A percentile compares a stretch with the other conserved stretches of the same genome.
These are phyloP conservation scores for Limnomonas spitsbergensis DNA, from an alignment of 139 green algal genomes.

Conservation along the genomic window DNA sequence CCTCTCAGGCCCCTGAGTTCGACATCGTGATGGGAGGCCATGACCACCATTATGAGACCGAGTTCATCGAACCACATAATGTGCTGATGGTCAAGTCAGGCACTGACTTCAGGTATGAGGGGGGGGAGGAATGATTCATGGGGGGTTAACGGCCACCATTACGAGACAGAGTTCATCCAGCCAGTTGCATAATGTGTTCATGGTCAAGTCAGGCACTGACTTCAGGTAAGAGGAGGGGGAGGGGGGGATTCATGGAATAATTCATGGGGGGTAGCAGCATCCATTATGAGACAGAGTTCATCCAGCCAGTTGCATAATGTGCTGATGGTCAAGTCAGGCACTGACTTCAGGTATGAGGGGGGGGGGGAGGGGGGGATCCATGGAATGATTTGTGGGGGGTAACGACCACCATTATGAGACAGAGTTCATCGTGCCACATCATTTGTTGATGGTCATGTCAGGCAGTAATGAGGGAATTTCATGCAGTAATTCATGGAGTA, in stretches of 20 bases:
- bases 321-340: constrained; percentile 70
- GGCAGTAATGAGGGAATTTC: too few species aligned
- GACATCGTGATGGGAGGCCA: constrained; percentile 75
- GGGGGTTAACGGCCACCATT: constrained; percentile 79
- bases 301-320: constrained; percentile 55
- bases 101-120: constrained; percentile 37
- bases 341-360: constrained; percentile 27
- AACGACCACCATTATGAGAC: constrained; percentile 74
- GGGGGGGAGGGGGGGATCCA: too few species aligned
- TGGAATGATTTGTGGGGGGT: constrained; percentile 72
- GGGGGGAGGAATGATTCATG: too few species aligned
- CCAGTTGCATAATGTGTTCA: too few species aligned
- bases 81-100: constrained; percentile 71
- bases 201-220: too few species aligned
- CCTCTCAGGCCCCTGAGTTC: constrained; percentile 52
- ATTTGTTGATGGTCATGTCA: too few species aligned
- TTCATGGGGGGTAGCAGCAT: constrained; percentile 81
- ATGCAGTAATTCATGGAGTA: too few species aligned
- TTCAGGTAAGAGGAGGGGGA: constrained; percentile 19
- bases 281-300: constrained; percentile 51
- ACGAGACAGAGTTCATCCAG: constrained; percentile 37
- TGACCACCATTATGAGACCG: constrained; percentile 69
- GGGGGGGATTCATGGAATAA: too few species aligned
- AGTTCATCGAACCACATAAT: constrained; percentile 47
- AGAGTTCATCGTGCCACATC: constrained; percentile 35